Evolutionary conservation across 2,329 filamentous ascomycete species (phyloP).

Genomic region (Westerdykella aurantiaca): DNA sequence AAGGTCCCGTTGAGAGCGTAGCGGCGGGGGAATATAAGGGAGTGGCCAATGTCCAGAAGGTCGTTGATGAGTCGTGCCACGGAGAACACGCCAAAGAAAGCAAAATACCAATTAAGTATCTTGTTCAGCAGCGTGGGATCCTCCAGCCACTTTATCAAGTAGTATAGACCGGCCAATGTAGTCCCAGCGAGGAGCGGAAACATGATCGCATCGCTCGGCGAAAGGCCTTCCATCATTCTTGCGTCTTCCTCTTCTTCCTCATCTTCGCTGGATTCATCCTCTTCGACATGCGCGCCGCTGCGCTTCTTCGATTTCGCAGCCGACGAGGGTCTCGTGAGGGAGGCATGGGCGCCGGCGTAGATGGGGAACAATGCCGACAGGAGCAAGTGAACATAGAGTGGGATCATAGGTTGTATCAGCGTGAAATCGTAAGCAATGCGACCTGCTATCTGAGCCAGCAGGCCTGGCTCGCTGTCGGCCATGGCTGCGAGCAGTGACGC

Average conservation of each 20-base stretch:
- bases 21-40: conserved; percentile 66
- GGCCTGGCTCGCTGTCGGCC: conserved; percentile 22
- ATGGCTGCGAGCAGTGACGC: conserved; percentile 11
- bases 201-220: conserved; percentile 73
- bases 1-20: conserved; percentile 52
- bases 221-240: conserved; percentile 61
- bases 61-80: conserved; percentile 71
- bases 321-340: conserved; percentile 74
- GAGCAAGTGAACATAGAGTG: conserved; percentile 57
- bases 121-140: conserved; percentile 77
- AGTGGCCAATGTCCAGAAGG: conserved; percentile 56
- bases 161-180: conserved; percentile 71
- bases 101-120: conserved; percentile 78
- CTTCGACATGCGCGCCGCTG: conserved; percentile 31
- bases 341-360: conserved; percentile 77
- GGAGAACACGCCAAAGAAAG: conserved; percentile 70
- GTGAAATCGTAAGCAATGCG: conserved; percentile 42
- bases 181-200: conserved; percentile 73
- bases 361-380: conserved; percentile 74
- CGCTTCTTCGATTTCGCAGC: conserved; percentile 57
- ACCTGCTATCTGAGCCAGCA: conserved; percentile 25
- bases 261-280: conserved; percentile 48
- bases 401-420: conserved; percentile 39
- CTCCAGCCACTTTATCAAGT: conserved; percentile 81
- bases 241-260: conserved; percentile 50